Percentiles rank a stretch among this genome's conserved stretches.
phyloP scores from a whole-genome alignment of 2,329 filamentous ascomycete genomes.

The Parasarocladium wereldwijsianum region DNA sequence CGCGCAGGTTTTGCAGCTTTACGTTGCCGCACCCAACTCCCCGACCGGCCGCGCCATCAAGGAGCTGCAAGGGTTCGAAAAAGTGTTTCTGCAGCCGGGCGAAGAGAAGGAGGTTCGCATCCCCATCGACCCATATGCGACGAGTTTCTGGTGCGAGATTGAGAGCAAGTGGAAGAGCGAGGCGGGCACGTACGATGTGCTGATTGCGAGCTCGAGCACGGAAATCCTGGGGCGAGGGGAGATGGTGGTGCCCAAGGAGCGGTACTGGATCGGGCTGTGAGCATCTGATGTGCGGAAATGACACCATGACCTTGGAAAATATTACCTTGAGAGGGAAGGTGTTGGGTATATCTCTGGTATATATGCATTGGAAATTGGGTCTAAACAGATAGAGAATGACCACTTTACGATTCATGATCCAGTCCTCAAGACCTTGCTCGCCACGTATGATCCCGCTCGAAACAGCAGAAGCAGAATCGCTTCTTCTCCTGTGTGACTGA shows the following conservation, averaged over 20 bases:
- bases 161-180: constrained; percentile 5
- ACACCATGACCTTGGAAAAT: too few species aligned
- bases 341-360: too few species aligned
- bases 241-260: constrained; percentile 3
- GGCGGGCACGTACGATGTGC: constrained; percentile 7
- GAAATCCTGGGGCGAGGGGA: constrained; percentile 3
- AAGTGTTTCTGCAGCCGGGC: constrained; percentile 40
- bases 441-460: too few species aligned
- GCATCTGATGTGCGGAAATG: too few species aligned
- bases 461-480: too few species aligned
- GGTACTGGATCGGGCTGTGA: constrained; percentile 4
- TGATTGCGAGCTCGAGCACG: constrained; percentile 4
- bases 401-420: too few species aligned
- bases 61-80: constrained; percentile 43
- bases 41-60: constrained; percentile 23
- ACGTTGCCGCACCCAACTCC: constrained; percentile 5
- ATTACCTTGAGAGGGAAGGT: too few species aligned
- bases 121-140: constrained; percentile 39
- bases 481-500: too few species aligned
- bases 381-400: too few species aligned
- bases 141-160: constrained; percentile 50
- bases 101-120: constrained; percentile 36
- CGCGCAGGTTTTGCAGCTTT: constrained; percentile 7
- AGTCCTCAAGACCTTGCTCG: too few species aligned
- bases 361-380: too few species aligned